A percentile compares a stretch with the other conserved stretches of the same genome.
Conservation (phyloP, 805 yeast genomes). For the Wickerhamomyces queroliae region DNA sequence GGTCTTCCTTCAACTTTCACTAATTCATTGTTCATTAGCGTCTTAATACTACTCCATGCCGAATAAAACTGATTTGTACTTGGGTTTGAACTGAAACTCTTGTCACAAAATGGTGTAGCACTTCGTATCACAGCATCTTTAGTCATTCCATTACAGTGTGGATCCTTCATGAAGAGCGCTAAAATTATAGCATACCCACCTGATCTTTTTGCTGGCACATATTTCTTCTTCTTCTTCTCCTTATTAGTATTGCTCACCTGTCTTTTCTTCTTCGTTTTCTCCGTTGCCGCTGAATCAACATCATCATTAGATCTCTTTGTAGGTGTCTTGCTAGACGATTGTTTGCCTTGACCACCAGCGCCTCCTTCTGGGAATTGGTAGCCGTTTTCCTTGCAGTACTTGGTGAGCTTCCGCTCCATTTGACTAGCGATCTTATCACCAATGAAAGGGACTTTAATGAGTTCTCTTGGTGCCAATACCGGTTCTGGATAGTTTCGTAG, state of each 20-base stretch:
- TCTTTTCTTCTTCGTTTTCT: constrained; percentile 9
- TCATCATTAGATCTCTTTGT: constrained; percentile 7
- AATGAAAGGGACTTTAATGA: constrained; percentile 54
- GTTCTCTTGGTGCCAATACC: constrained; percentile 50
- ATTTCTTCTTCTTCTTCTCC: constrained; percentile 29
- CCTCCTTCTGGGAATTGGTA: constrained; percentile 34
- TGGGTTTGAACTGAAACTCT: constrained; percentile 55
- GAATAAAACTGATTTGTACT: constrained; percentile 58
- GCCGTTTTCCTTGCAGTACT: constrained; percentile 54
- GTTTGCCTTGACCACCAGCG: not conserved
- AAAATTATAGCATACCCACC: constrained; percentile 83
- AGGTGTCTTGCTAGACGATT: constrained; percentile 14
- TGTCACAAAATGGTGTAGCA: constrained; percentile 52
- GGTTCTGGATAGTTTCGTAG: constrained; percentile 38
- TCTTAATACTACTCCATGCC: constrained; percentile 71
- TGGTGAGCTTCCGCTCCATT: constrained; percentile 39
- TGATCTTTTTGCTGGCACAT: constrained; percentile 68
- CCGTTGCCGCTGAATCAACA: no score
- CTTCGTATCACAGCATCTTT: constrained; percentile 49
- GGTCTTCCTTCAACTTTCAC: constrained; percentile 57
- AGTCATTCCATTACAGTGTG: constrained; percentile 48
- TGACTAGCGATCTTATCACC: constrained; percentile 63
- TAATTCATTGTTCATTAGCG: constrained; percentile 53
- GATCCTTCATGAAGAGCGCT: constrained; percentile 47
- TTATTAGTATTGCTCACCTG: constrained; percentile 8